phyloP scores from a whole-genome alignment of 257 asterid genomes.

The Parsonsia alboflavescens region DNA sequence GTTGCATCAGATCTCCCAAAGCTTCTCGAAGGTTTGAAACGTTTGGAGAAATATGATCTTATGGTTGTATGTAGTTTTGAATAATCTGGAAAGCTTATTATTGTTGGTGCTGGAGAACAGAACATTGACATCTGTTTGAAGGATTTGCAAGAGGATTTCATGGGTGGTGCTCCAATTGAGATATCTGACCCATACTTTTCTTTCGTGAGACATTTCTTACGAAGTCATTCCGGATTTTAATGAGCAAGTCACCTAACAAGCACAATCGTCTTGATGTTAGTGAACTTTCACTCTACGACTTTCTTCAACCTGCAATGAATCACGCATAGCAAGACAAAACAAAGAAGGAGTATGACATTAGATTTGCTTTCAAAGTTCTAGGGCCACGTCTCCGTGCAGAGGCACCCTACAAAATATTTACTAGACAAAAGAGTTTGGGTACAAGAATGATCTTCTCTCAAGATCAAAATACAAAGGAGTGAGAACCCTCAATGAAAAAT shows the following conservation, averaged over 20 bases:
- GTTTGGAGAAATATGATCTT: constrained; percentile 40
- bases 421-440: no score
- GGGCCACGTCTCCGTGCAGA: no score
- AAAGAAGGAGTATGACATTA: no score
- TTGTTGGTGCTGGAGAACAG: constrained; percentile 42
- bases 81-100: constrained; percentile 42
- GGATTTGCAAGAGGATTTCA: constrained; percentile 37
- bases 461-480: no score
- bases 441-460: no score
- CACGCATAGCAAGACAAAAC: no score
- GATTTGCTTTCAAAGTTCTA: no score
- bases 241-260: constrained; percentile 44
- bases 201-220: constrained; percentile 35
- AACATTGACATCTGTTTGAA: constrained; percentile 39
- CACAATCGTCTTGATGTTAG: constrained; percentile 36
- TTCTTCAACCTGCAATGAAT: no score
- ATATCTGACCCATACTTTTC: constrained; percentile 28
- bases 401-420: no score
- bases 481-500: no score
- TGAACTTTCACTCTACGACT: no score
- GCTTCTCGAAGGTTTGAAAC: constrained; percentile 48
- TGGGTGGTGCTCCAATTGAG: constrained; percentile 35
- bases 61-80: constrained; percentile 41
- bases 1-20: constrained; percentile 45
- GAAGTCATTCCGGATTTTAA: constrained; percentile 32